phyloP scores from a whole-genome alignment of 2,329 filamentous ascomycete species.

The Aureobasidium melanogenum region DNA sequence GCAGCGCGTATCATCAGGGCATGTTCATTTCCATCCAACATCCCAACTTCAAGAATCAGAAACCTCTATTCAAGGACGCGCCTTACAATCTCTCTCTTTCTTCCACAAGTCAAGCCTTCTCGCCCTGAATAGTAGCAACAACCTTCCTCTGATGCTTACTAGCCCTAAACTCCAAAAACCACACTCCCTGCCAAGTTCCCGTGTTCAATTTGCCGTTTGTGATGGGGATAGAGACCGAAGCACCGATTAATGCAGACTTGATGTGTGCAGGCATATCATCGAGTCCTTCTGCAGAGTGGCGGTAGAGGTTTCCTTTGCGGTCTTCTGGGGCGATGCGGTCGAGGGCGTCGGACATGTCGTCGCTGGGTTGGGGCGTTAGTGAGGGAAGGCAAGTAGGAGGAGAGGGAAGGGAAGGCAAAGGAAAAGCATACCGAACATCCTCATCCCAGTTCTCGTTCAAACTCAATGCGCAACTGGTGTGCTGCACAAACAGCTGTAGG shows the following conservation, averaged over 20 bases:
- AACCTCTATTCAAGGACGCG: too few relatives aligned
- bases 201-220: conserved; percentile 67
- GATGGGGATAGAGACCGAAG: conserved; percentile 85
- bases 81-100: too few relatives aligned
- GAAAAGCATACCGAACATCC: conserved; percentile 55
- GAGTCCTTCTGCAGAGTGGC: conserved; percentile 74
- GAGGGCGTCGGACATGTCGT: conserved; percentile 88
- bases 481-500: conserved; percentile 86
- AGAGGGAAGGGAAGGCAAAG: neutral
- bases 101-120: conserved; percentile 42
- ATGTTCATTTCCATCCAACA: too few relatives aligned
- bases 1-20: too few relatives aligned
- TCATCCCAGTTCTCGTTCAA: conserved; percentile 87
- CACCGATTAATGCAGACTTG: conserved; percentile 81
- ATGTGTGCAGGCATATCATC: conserved; percentile 99
- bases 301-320: conserved; percentile 56
- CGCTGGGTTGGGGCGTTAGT: too few relatives aligned
- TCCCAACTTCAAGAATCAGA: too few relatives aligned
- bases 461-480: conserved; percentile 83
- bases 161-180: conserved; percentile 83
- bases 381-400: too few relatives aligned
- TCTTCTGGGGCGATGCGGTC: conserved; percentile 85
- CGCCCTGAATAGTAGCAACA: conserved; percentile 89
- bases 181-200: conserved; percentile 80
- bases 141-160: conserved; percentile 70